Base-by-base conservation (phyloP, 2,329 filamentous ascomycete species). In the Coniochaeta sp. region DNA sequence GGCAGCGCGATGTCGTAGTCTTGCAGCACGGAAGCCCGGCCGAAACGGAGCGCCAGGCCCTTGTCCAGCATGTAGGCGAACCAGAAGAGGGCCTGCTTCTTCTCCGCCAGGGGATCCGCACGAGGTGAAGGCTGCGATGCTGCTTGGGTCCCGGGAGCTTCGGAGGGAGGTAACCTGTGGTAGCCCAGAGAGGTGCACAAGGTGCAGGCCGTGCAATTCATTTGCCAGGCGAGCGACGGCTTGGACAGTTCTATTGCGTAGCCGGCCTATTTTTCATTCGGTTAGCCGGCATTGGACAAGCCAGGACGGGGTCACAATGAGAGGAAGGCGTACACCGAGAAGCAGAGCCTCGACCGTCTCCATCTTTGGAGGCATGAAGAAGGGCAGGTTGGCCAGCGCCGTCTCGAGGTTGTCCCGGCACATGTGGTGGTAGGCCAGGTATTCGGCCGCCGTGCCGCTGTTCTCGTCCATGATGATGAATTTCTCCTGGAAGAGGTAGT, bases 131-230 rank as follows among this genome's bases (percentile, higher is more conserved):
- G 16, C 66, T 8, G 71, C 63, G 56, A 75, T 30, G 14, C 7
- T 12, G 19, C 24, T 22, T 10, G 42, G 19, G 9, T 8, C 2
- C 22, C 14, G 8, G 42, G 4, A 4, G 42, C 19, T 47, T 47
- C 70, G 34, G 72, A 68, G 3, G 66, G 69, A 42, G 71, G 72
- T 14, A 69, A 66, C 57, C 82, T 79, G 67, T 88, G 86, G 62
- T 84, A 87, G 3, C 86, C 86, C 4, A 87, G 79, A 0, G 81
- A 82, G 65, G 86, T 83, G 63, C 84, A 87, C 58, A 89, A 75
- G 58, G 82, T 79, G 14, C 81, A 80, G 0, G 85, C 86, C 19
- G 79, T 79, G 7, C 80, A 82, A 26, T 80, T 81, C 19, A 89
- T 73, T n/a, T 84, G 81, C 81, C 85, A 87, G n/a, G 83, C 83